Evolutionary conservation across 352 stramenopile species (phyloP), one percentile per base, ranked within the genome.

Genomic region (Phytophthora constricta): DNA sequence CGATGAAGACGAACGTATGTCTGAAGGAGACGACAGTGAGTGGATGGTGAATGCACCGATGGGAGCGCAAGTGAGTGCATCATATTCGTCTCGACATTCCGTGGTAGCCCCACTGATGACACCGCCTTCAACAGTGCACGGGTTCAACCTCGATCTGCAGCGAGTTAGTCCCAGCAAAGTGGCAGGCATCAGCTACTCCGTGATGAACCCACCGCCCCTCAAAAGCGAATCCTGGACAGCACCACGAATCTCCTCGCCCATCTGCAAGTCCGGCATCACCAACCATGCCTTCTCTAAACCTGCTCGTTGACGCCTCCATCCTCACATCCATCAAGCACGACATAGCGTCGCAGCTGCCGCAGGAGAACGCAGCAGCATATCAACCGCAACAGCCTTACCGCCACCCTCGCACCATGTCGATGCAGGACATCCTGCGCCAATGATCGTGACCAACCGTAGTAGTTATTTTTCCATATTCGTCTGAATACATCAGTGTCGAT

Each of bases 221-320:
- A 58, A 64, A 45, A 70, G 23, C 46, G 60, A 48, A 16, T 62
- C 57, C 33, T 76, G 71, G 70, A 70, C 47, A 56, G 52, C 58
- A 17, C 62, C 56, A n/a, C 55, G 25, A 1, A 62, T 65, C 31
- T 62, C 48, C 27, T 47, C 22, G 11, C 19, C 27, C 17, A 17
- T 28, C 49, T 14, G 20, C 23, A 27, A 64, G 47, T n/a, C 43
- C 48, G n/a, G 16, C 31, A 45, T 27, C 66, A 10, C 55, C 55
- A 27, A 54, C 49, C 33, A 79, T 91, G 64, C 84, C 82, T 11
- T 87, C 79, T 55, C 74, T 92, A 45, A 86, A 86, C 47, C 73
- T 92, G 26, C 82, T 92, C 31, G 79, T 92, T 17, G 77, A 92
- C 46, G 84, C 82, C 5, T 91, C 80, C 34, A 83, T 92, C 59